Conservation (phyloP, 768 basidiomycete species). For the Exidia glandulosa region DNA sequence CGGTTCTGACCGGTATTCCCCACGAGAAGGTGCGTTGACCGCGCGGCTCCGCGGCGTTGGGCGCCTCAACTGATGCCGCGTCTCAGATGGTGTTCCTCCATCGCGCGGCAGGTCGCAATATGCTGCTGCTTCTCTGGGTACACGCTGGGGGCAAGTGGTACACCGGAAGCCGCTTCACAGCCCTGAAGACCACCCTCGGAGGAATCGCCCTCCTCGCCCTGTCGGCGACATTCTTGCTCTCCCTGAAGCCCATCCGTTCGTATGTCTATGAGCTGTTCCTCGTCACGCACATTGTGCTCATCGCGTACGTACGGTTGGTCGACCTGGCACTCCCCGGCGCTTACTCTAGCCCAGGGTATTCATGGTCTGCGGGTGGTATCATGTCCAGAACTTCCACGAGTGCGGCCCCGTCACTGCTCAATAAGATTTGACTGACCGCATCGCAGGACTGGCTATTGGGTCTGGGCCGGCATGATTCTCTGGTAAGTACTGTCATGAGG, state of each 20-base stretch:
- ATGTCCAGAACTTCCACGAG: not conserved
- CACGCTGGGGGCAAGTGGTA: slow-evolving; percentile 3
- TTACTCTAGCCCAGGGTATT: slow-evolving; percentile 1
- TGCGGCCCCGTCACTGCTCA: not conserved
- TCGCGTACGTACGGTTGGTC: slow-evolving; percentile 1
- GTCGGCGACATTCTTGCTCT: slow-evolving; percentile 2
- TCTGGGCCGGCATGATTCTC: slow-evolving; percentile 2
- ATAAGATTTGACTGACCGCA: not conserved
- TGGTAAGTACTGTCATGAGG: no score
- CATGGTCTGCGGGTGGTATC: slow-evolving; percentile 3
- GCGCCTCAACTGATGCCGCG: not conserved
- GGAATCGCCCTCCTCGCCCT: not conserved
- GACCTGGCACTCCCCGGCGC: not conserved
- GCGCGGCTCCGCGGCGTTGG: not conserved
- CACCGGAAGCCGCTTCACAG: not conserved
- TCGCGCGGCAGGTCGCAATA: slow-evolving; percentile 5
- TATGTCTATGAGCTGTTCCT: slow-evolving; percentile 6
- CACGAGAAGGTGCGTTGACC: slow-evolving; percentile 6
- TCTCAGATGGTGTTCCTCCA: slow-evolving; percentile 7
- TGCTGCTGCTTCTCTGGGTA: slow-evolving; percentile 5
- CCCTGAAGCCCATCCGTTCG: slow-evolving; percentile 3
- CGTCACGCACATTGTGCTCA: slow-evolving; percentile 4
- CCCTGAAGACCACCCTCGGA: not conserved
- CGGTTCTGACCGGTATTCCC: slow-evolving; percentile 8
- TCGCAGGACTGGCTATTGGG: slow-evolving; percentile 1